phyloP scores from a whole-genome alignment of 208 protist species.

The Crithidia expoeki region DNA sequence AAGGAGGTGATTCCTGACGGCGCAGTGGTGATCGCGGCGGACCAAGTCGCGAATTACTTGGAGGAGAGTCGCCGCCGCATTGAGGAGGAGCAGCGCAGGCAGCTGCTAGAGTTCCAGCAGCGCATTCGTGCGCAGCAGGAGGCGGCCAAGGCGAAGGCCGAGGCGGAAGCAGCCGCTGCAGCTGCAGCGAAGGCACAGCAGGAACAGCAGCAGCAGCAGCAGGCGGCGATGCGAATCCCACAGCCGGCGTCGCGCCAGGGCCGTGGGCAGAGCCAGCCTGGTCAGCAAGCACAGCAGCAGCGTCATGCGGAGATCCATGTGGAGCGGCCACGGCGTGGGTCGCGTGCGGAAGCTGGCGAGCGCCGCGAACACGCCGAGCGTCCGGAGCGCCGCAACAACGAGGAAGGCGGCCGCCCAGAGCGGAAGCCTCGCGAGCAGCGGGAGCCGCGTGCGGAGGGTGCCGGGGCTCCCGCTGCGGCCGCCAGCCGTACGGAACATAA shows the following conservation, averaged over 20 bases:
- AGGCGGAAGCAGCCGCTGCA: constrained; percentile 7
- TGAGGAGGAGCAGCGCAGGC: constrained; percentile 42
- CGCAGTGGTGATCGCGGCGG: constrained; percentile 60
- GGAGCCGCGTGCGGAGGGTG: constrained; percentile 14
- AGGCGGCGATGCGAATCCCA: constrained; percentile 19
- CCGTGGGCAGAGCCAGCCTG: constrained; percentile 7
- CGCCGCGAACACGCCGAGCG: not conserved
- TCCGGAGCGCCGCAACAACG: not conserved
- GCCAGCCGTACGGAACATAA: not conserved
- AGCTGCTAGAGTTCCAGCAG: constrained; percentile 40
- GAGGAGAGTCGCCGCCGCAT: constrained; percentile 28
- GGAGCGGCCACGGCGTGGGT: not conserved
- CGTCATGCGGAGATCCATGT: not conserved
- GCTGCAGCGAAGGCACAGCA: constrained; percentile 17
- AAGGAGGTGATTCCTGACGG: constrained; percentile 75
- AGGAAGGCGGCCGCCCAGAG: constrained; percentile 30
- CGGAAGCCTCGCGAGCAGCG: constrained; percentile 32
- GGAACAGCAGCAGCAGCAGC: constrained; percentile 13
- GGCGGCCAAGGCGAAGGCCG: constrained; percentile 18
- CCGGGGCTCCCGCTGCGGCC: not conserved
- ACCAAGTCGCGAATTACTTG: constrained; percentile 65
- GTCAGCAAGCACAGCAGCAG: no score
- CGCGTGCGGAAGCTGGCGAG: no score
- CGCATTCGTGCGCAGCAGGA: constrained; percentile 36
- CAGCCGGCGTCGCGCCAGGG: constrained; percentile 29